Base-by-base conservation (phyloP, 2,329 filamentous ascomycete species). In the Lasiodiplodia citricola region DNA sequence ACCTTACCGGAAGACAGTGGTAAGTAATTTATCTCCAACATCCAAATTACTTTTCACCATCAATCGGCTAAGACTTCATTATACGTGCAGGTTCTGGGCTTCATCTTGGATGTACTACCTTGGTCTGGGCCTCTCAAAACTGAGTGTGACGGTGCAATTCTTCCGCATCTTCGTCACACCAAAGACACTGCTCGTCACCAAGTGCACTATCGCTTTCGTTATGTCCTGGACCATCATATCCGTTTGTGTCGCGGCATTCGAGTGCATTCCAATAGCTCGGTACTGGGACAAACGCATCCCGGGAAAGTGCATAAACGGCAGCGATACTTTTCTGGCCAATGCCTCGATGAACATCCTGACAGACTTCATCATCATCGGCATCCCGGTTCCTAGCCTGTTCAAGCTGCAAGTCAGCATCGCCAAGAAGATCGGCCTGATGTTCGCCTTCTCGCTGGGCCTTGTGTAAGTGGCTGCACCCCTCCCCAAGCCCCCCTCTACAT, bases 61-160 rank as follows among this genome's bases (percentile, higher is more conserved):
- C 28, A n/a, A 10, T 14, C 11, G 2, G 10, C 31, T 52, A 35
- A 64, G 5, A 8, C 0, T 1, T 8, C 28, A 10, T 10, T 1
- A 1, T 10, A 7, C 11, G 1, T 0, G 2, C 28, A 64, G 60
- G 60, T 79, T 80, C 56, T 80, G 77, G 77, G 75, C 74, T 10
- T 75, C 75, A 23, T 69, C 78, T 0, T 78, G 75, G 75, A 72
- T 77, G 8, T 78, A 79, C 68, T 74, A 74, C 60, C 72, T 79
- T n/a, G 66, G 73, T 11, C 72, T 80, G 21, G 75, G 73, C 3
- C 70, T 70, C 23, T 63, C 71, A 0, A 73, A 73, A 57, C 63
- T 74, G 14, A 60, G 71, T n/a, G 73, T 74, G 7, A 64, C 72
- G 18, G 67, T 70, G 3, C 72, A 73, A 16, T 74, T 73, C 55